Evolutionary conservation across 1,139 yeast species (phyloP).

Genomic region (Candida tropicalis): DNA sequence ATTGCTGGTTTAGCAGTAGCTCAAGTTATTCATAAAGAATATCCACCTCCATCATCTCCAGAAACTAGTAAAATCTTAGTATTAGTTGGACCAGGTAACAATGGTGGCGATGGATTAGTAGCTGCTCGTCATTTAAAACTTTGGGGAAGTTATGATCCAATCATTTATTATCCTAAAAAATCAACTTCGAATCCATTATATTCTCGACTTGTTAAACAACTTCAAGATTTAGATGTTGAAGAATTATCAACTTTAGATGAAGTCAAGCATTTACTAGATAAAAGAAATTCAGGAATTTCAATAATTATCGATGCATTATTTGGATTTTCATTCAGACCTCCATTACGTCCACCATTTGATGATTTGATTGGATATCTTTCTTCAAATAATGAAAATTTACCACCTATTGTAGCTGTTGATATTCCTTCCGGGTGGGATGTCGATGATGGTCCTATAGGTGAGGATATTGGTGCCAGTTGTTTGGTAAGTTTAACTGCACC

Average conservation of each 20-base stretch:
- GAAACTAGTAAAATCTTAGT: constrained; percentile 50
- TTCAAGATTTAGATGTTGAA: constrained; percentile 55
- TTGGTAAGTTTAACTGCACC: constrained; percentile 91
- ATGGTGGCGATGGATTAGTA: constrained; percentile 96
- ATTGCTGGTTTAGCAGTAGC: constrained; percentile 95
- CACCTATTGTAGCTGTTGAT: constrained; percentile 80
- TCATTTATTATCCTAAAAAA: constrained; percentile 67
- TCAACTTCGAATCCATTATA: constrained; percentile 49
- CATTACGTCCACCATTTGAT: constrained; percentile 79
- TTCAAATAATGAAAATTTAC: constrained; percentile 28
- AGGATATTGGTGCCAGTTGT: constrained; percentile 58
- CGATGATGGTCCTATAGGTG: constrained; percentile 68
- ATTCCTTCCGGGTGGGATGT: constrained; percentile 98
- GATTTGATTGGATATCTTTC: constrained; percentile 54
- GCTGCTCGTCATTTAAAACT: constrained; percentile 88
- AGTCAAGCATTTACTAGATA: constrained; percentile 29
- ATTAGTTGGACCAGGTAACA: constrained; percentile 93
- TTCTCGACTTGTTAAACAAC: constrained; percentile 54
- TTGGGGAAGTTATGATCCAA: constrained; percentile 73
- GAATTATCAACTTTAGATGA: constrained; percentile 42
- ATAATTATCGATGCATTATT: constrained; percentile 79
- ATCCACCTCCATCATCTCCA: constrained; percentile 42
- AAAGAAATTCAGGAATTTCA: constrained; percentile 17
- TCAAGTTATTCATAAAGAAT: constrained; percentile 71
- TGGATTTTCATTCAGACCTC: constrained; percentile 93